These are phyloP conservation scores for Colletotrichum sp. DNA, from an alignment of 2,329 filamentous ascomycete species.

Conservation along the genomic window DNA sequence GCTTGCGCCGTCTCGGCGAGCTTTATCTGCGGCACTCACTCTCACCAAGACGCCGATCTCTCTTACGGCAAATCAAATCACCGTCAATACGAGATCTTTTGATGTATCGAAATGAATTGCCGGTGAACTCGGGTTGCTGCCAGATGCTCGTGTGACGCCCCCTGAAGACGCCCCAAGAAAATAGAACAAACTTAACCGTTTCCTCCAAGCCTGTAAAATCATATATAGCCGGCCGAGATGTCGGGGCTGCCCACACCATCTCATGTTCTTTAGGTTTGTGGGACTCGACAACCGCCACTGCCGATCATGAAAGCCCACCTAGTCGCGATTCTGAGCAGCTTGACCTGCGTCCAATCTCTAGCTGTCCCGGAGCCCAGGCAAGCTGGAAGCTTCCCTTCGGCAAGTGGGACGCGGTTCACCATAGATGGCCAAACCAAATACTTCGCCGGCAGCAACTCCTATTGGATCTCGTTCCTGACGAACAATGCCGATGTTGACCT, in stretches of 20 bases:
- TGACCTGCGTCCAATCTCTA: not conserved
- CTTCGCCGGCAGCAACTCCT: conserved; percentile 60
- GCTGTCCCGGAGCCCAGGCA: not conserved
- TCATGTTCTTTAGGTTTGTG: not conserved
- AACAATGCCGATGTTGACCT: conserved; percentile 60
- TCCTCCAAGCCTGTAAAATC: not conserved
- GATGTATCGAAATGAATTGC: not conserved
- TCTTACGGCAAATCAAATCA: not conserved
- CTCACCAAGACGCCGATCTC: not conserved
- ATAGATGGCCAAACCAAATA: conserved; percentile 51
- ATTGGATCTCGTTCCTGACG: conserved; percentile 58
- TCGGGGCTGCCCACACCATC: not conserved
- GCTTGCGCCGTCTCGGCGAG: not conserved
- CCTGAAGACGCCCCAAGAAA: not conserved
- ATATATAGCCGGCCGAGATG: not conserved
- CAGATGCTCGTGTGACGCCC: not conserved
- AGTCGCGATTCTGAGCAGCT: not conserved
- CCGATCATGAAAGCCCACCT: not conserved
- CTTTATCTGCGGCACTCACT: not conserved
- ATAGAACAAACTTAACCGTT: not conserved
- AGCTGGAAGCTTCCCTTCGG: not conserved
- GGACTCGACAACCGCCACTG: not conserved
- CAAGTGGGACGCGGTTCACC: conserved; percentile 33
- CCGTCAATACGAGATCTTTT: not conserved
- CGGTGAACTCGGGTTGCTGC: not conserved